Base-by-base conservation (phyloP, 129 eudicot species). In the Ambrosia trifida region DNA sequence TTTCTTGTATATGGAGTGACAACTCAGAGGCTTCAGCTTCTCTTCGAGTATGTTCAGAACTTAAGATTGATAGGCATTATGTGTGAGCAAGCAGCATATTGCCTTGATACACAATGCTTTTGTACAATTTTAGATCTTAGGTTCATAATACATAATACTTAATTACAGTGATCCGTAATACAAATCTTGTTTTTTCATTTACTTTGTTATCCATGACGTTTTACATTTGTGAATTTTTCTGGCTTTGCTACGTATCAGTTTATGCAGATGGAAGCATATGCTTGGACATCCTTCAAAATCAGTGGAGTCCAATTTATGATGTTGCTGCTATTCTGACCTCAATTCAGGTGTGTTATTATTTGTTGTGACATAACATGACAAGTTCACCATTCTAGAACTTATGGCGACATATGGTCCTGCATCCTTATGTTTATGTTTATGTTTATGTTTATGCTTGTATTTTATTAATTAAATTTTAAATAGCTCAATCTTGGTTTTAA, bases 291-390 rank as follows among this genome's bases (percentile, higher is more conserved):
- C 88, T 89, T 17, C 96, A 89, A 80, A 89, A 89, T 74, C 96
- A 89, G 71, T 89, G 96, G 96, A 90, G 96, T 68, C 96, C 96
- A 14, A 90, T 90, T 61, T 90, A 90, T 81, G 96, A 90, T 74
- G 95, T 87, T 65, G 96, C 96, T 65, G 96, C 96, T 64, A 87
- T 90, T 76, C 87, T 90, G 72, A 90, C 95, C 73, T 90, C 96
- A 47, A 83, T 90, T 69, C 96, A 90, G 96, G 96, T 57, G 36
- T 28, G 38, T 7, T 28, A 28, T 57, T 57, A 57, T 57, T 57
- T 9, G 16, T 28, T 57, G 36, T 11, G 10, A 56, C 35, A 56
- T 11, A 56, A 57, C 4, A 16, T 11, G 63, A 28, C 1, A 16
- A 28, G 63, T 16, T 57, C 28, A 56, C 33, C 36, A 24, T 56